These are phyloP conservation scores for Talaromyces funiculosus DNA, from an alignment of 2,329 filamentous ascomycete species.

Conservation along the genomic window DNA sequence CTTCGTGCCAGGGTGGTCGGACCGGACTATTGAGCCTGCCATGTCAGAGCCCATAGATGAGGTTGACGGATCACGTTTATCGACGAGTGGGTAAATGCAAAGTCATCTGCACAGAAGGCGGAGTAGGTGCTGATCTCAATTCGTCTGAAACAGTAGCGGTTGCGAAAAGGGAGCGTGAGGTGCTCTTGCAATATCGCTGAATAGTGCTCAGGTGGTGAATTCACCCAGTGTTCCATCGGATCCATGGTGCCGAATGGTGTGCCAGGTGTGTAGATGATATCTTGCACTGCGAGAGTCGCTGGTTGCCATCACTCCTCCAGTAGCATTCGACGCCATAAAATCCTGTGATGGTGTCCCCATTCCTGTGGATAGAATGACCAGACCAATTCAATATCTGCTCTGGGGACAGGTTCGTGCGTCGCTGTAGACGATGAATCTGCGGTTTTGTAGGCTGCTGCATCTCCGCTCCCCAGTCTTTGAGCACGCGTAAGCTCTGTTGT, in stretches of 20 bases:
- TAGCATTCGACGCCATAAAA: neutral
- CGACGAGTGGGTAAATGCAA: conserved; percentile 4
- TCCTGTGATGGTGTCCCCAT: neutral
- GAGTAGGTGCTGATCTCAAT: conserved; percentile 4
- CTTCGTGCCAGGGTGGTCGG: conserved; percentile 8
- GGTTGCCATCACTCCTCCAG: neutral
- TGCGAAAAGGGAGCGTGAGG: neutral
- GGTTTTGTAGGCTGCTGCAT: neutral
- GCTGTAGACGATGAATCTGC: neutral
- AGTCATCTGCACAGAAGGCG: conserved; percentile 6
- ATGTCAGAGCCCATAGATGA: conserved; percentile 8
- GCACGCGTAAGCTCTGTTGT: neutral
- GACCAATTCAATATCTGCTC: conserved; percentile 13
- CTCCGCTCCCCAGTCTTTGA: conserved; percentile 11
- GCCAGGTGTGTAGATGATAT: neutral
- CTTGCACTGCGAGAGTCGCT: conserved; percentile 1
- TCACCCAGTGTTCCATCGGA: conserved; percentile 13
- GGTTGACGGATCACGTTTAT: conserved; percentile 4
- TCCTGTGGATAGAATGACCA: neutral
- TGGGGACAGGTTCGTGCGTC: neutral
- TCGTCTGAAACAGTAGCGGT: neutral
- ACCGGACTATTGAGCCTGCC: conserved; percentile 5
- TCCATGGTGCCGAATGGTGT: conserved; percentile 4
- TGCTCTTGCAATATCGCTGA: conserved; percentile 13
- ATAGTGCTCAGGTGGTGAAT: conserved; percentile 12